phyloP scores from a whole-genome alignment of 495 filamentous ascomycete species.

The Lasiosphaeria miniovina region DNA sequence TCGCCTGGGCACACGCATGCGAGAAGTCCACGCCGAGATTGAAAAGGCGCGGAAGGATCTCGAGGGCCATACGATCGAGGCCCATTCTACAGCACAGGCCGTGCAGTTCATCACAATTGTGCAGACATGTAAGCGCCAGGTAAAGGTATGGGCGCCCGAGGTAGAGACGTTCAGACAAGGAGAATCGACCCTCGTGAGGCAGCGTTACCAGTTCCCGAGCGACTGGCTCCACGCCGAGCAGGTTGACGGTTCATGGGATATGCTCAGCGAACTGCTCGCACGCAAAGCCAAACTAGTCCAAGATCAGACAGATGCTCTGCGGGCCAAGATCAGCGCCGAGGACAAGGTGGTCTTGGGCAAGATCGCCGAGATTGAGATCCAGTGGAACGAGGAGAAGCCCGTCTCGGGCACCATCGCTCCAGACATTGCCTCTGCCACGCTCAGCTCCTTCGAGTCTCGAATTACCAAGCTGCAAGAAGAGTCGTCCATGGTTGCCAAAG shows the following conservation, averaged over 20 bases:
- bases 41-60: slow-evolving; percentile 83
- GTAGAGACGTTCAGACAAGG: slow-evolving; percentile 93
- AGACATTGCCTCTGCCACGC: slow-evolving; percentile 74
- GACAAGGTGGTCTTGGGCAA: slow-evolving; percentile 86
- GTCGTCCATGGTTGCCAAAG: slow-evolving; percentile 89
- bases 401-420: slow-evolving; percentile 91
- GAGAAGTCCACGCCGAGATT: slow-evolving; percentile 83
- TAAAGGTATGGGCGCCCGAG: slow-evolving; percentile 89
- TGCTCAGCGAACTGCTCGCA: slow-evolving; percentile 80
- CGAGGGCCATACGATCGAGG: slow-evolving; percentile 85
- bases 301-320: slow-evolving; percentile 90
- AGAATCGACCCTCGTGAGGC: slow-evolving; percentile 81
- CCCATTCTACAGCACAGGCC: slow-evolving; percentile 89
- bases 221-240: slow-evolving; percentile 96
- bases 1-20: slow-evolving; percentile 84
- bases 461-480: slow-evolving; percentile 81
- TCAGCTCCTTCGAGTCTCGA: slow-evolving; percentile 74
- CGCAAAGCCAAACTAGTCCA: slow-evolving; percentile 91
- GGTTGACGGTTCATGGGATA: slow-evolving; percentile 88
- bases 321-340: slow-evolving; percentile 94
- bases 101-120: slow-evolving; percentile 98
- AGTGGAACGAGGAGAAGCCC: slow-evolving; percentile 96
- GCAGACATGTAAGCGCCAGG: slow-evolving; percentile 90
- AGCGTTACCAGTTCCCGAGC: slow-evolving; percentile 85
- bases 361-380: slow-evolving; percentile 71